Base-by-base conservation (phyloP, 306 rosid species). In the Oxytropis ochrocephala region DNA sequence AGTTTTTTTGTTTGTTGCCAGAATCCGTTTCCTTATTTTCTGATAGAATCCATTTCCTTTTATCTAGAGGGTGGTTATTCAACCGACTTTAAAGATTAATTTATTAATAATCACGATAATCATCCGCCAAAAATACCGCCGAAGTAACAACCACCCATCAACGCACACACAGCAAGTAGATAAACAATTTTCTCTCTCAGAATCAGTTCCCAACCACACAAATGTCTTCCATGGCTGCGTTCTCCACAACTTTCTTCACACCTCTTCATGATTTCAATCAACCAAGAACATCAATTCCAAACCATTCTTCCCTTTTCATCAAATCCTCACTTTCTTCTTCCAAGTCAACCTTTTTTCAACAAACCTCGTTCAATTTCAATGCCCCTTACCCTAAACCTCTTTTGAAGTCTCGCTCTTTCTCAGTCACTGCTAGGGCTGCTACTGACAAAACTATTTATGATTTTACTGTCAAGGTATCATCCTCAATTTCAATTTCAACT, bases 381-480 rank as follows among this genome's bases (percentile, higher is more conserved):
- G 2, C 3, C 29, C 29, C 29, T 24, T 24, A 24, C 71, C 77
- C 78, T 1, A 77, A 69, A 21, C 12, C 69, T 67, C 27, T 69
- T 11, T 8, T 69, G 16, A 87, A 81, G 48, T 47, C 83, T 64
- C 85, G 78, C 16, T 73, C 84, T 81, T 83, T 68, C 18, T 81
- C 82, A 29, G 83, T 89, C 66, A 63, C 64, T 41, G 99, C 99
- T 0, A 85, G 83, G 72, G 99, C 99, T 13, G 86, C 84, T 43
- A 83, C 96, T 0, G 91, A 91, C 48, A 91, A 91, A 82, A 81
- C 80, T 74, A 82, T 95, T 56, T 73, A 95, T 75, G 99, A 91
- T 62, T 95, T 81, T 52, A 87, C 88, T 30, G 97, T 91, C 62
- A 91, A 95, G 96, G 99, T 91, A 72, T 65, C 53, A 3, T 57